phyloP scores from a whole-genome alignment of 2,329 filamentous ascomycete genomes.

The Xylaria sp. region DNA sequence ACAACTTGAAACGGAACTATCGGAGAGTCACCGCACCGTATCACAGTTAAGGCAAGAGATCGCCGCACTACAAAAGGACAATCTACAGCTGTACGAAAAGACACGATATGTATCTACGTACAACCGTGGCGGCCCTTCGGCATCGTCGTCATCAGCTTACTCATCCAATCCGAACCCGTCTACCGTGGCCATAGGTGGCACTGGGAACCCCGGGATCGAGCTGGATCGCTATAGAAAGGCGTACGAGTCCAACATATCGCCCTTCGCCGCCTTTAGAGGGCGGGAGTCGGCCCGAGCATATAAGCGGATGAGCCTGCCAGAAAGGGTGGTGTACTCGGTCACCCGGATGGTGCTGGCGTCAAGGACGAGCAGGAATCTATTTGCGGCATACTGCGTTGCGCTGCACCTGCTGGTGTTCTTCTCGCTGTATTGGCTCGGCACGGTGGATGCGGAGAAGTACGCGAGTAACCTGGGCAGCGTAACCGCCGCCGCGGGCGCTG shows the following conservation, averaged over 20 bases:
- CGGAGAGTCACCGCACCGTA: constrained; percentile 82
- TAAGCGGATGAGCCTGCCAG: constrained; percentile 91
- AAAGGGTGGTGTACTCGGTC: constrained; percentile 89
- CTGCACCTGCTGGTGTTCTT: constrained; percentile 89
- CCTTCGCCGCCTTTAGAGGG: constrained; percentile 95
- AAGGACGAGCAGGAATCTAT: constrained; percentile 89
- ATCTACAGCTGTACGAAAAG: constrained; percentile 96
- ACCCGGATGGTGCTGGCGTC: constrained; percentile 92
- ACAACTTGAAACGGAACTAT: constrained; percentile 90
- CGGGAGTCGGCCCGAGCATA: constrained; percentile 91
- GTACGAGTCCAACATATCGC: constrained; percentile 95
- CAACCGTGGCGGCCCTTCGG: constrained; percentile 73
- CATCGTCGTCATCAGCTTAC: constrained; percentile 72
- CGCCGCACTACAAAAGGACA: constrained; percentile 93
- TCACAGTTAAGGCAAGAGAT: constrained; percentile 91
- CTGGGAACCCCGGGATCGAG: constrained; percentile 69
- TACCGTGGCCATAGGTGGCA: constrained; percentile 69
- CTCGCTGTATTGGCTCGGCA: constrained; percentile 86
- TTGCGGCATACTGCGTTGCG: constrained; percentile 89
- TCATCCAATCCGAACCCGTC: constrained; percentile 80
- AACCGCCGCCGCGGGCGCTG: constrained; percentile 58
- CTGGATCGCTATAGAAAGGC: constrained; percentile 89
- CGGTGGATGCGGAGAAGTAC: constrained; percentile 71
- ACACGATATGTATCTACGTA: constrained; percentile 96
- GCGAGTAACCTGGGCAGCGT: constrained; percentile 65